Evolutionary conservation across 1,139 yeast genomes (phyloP).

Genomic region (Pichia sp.): DNA sequence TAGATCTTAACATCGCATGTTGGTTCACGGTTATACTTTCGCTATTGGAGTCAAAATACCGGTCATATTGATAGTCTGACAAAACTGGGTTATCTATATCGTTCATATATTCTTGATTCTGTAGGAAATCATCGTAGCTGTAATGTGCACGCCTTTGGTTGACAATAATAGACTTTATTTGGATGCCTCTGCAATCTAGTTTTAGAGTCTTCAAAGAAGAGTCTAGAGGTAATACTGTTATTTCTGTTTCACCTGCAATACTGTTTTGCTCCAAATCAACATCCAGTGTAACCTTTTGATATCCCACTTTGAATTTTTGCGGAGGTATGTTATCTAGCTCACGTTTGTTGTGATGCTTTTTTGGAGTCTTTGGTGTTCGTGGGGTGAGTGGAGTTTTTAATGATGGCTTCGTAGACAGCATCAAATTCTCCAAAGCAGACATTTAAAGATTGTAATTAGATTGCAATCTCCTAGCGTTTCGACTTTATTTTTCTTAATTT

Average conservation of each 20-base stretch:
- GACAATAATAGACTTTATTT: constrained; percentile 57
- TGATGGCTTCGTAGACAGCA: constrained; percentile 16
- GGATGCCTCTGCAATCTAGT: constrained; percentile 79
- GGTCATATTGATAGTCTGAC: constrained; percentile 38
- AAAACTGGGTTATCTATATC: constrained; percentile 28
- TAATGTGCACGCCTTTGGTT: constrained; percentile 54
- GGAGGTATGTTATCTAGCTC: constrained; percentile 26
- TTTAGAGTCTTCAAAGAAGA: constrained; percentile 54
- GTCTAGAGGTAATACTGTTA: constrained; percentile 71
- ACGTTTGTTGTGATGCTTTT: constrained; percentile 26
- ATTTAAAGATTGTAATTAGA: not conserved
- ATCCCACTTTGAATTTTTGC: constrained; percentile 53
- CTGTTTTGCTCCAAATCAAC: constrained; percentile 54
- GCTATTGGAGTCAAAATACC: constrained; percentile 43
- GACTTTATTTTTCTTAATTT: not conserved
- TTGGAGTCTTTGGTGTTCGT: constrained; percentile 24
- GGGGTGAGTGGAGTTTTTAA: constrained; percentile 30
- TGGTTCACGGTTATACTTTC: constrained; percentile 47
- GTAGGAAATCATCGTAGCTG: constrained; percentile 45
- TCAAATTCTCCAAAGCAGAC: not conserved
- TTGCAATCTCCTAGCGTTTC: not conserved
- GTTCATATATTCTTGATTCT: constrained; percentile 33
- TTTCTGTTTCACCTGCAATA: constrained; percentile 73
- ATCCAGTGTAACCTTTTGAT: constrained; percentile 65
- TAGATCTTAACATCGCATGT: constrained; percentile 61